phyloP scores from a whole-genome alignment of 306 rosid species.

The Lablab purpureus region DNA sequence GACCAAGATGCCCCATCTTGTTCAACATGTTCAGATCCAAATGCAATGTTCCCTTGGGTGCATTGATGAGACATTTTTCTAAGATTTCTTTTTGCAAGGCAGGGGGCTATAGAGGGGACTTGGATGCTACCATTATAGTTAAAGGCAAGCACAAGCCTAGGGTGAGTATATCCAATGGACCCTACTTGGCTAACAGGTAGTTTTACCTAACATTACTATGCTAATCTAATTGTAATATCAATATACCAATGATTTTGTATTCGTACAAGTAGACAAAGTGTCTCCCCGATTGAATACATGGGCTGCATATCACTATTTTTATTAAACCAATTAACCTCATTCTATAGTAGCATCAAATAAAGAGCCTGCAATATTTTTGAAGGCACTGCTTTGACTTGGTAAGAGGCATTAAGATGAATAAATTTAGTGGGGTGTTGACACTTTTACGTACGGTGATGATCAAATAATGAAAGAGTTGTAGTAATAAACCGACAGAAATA shows the following conservation, averaged over 20 bases:
- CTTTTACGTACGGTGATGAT: slow-evolving; percentile 27
- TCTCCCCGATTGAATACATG: slow-evolving; percentile 75
- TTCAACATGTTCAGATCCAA: slow-evolving; percentile 55
- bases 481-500: slow-evolving; percentile 33
- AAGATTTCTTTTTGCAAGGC: slow-evolving; percentile 40
- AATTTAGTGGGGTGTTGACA: slow-evolving; percentile 24
- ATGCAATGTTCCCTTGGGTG: slow-evolving; percentile 59
- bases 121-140: slow-evolving; percentile 53
- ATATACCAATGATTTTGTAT: slow-evolving; percentile 63
- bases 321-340: slow-evolving; percentile 39
- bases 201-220: slow-evolving; percentile 66
- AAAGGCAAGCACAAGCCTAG: slow-evolving; percentile 45
- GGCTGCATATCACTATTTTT: slow-evolving; percentile 45
- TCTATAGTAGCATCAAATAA: slow-evolving; percentile 19
- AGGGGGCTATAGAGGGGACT: slow-evolving; percentile 41
- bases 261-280: slow-evolving; percentile 69
- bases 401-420: slow-evolving; percentile 25
- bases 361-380: slow-evolving; percentile 37
- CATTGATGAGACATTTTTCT: slow-evolving; percentile 57
- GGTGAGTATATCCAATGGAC: slow-evolving; percentile 51
- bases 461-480: slow-evolving; percentile 38
- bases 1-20: slow-evolving; percentile 44
- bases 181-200: slow-evolving; percentile 62
- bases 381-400: slow-evolving; percentile 20
- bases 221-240: slow-evolving; percentile 43